Conservation (phyloP, 148 eudicot genomes). For the Fagopyrum tataricum region DNA sequence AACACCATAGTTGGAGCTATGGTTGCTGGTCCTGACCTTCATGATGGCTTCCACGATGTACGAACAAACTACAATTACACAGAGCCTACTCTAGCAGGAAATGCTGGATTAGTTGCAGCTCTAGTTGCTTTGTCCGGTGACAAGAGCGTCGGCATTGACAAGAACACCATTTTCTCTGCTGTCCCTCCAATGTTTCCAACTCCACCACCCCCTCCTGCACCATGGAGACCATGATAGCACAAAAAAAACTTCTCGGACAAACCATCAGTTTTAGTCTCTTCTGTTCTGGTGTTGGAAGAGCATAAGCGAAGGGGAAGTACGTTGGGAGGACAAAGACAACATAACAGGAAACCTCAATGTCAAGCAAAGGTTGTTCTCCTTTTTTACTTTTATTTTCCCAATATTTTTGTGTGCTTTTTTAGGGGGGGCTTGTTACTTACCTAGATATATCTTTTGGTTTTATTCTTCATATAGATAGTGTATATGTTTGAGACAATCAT, state of each 20-base stretch:
- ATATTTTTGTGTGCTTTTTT: neutral
- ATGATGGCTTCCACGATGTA: conserved; percentile 78
- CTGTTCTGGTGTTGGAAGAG: neutral
- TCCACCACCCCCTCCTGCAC: conserved; percentile 89
- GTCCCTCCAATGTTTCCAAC: conserved; percentile 87
- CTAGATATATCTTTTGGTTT: neutral
- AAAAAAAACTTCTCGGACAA: neutral
- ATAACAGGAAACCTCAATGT: neutral
- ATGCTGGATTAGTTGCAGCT: conserved; percentile 84
- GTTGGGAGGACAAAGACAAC: neutral
- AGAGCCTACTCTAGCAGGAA: conserved; percentile 85
- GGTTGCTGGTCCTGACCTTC: conserved; percentile 91
- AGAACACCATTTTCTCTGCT: conserved; percentile 84
- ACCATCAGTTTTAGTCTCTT: neutral
- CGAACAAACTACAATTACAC: conserved; percentile 86
- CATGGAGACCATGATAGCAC: conserved; percentile 65
- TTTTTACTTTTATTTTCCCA: neutral
- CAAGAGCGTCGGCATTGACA: conserved; percentile 40
- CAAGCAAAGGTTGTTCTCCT: neutral
- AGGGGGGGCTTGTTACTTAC: neutral
- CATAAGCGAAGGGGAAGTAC: neutral
- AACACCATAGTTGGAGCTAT: conserved; percentile 74
- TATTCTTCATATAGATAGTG: neutral
- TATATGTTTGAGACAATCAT: conserved; percentile 1
- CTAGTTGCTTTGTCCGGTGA: conserved; percentile 80